Evolutionary conservation across 164 flowering plant genomes (phyloP).

Genomic region (Chimonanthus salicifolius): DNA sequence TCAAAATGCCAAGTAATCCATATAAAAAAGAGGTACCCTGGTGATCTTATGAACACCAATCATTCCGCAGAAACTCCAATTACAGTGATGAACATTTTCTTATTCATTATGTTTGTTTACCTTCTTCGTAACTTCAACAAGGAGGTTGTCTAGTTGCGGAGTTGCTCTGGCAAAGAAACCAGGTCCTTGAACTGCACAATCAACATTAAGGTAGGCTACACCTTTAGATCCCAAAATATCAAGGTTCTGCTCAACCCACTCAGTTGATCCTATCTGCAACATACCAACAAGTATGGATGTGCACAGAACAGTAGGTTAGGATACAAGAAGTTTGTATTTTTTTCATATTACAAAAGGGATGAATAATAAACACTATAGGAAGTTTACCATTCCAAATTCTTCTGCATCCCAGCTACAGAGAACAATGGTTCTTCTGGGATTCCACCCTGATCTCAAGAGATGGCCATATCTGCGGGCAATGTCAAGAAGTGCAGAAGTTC

Average conservation of each 20-base stretch:
- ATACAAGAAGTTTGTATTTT: neutral
- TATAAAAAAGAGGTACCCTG: neutral
- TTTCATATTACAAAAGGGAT: neutral
- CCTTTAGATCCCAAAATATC: conserved; percentile 63
- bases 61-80: neutral
- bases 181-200: conserved; percentile 99
- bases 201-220: conserved; percentile 90
- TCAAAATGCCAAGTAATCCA: neutral
- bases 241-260: conserved; percentile 95
- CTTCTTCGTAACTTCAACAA: conserved; percentile 72
- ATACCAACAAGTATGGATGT: neutral
- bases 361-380: neutral
- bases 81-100: neutral
- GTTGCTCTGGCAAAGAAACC: conserved; percentile 81
- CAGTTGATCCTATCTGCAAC: conserved; percentile 89
- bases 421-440: conserved; percentile 76
- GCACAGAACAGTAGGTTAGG: neutral
- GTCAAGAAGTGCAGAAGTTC: conserved; percentile 91
- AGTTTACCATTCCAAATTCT: conserved; percentile 97
- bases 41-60: neutral
- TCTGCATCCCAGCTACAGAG: conserved; percentile 99
- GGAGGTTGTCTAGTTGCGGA: conserved; percentile 85
- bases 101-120: conserved; percentile 20
- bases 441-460: conserved; percentile 65
- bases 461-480: conserved; percentile 67